Conservation (phyloP, 306 rosid genomes). For the Begonia peltatifolia region DNA sequence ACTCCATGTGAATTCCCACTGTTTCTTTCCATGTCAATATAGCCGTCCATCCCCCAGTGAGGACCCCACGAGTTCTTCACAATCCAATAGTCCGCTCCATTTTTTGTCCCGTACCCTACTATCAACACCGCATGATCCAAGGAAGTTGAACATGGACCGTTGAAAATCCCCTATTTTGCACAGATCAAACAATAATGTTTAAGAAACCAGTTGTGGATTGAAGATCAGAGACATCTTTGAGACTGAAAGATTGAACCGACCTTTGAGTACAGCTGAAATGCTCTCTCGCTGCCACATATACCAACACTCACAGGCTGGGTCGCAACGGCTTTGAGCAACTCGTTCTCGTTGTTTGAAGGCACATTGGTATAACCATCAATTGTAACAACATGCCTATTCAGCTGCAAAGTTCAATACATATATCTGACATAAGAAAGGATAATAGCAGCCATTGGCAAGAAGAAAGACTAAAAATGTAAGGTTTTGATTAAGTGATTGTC, state of each 20-base stretch:
- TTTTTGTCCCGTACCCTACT: conserved; percentile 74
- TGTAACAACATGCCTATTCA: conserved; percentile 52
- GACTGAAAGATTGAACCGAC: conserved; percentile 24
- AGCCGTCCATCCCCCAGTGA: conserved; percentile 81
- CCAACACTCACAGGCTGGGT: conserved; percentile 87
- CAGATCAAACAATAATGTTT: too few relatives aligned
- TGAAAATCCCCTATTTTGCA: conserved; percentile 54
- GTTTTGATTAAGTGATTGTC: too few relatives aligned
- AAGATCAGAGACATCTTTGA: conserved; percentile 1
- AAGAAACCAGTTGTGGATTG: too few relatives aligned
- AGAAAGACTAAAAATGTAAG: too few relatives aligned
- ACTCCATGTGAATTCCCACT: conserved; percentile 38
- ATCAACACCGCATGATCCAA: conserved; percentile 87
- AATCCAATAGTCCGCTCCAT: conserved; percentile 84
- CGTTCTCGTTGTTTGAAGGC: conserved; percentile 40
- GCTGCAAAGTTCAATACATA: conserved; percentile 24
- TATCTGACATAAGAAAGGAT: neutral
- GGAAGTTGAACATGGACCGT: conserved; percentile 70
- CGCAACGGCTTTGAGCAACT: conserved; percentile 61
- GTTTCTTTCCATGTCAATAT: conserved; percentile 51
- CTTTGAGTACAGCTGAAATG: conserved; percentile 75
- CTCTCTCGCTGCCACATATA: conserved; percentile 71
- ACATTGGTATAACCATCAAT: conserved; percentile 68
- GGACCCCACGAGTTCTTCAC: conserved; percentile 84
- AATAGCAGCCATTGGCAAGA: neutral